These are phyloP conservation scores for Clitopilus hobsonii DNA, from an alignment of 768 basidiomycete species.

Conservation along the genomic window DNA sequence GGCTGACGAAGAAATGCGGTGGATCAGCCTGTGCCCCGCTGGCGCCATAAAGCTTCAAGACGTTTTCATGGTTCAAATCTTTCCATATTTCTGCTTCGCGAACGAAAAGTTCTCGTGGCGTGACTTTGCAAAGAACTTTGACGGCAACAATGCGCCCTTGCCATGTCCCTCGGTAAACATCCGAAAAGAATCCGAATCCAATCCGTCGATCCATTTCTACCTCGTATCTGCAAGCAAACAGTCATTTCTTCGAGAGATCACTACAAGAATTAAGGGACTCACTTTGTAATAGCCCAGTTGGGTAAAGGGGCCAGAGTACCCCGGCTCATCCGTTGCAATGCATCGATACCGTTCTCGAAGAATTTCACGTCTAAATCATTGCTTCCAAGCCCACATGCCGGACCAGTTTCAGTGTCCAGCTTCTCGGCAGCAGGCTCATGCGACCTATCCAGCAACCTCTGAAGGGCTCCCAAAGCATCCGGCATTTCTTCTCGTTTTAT, in stretches of 20 bases:
- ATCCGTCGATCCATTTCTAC: constrained; percentile 67
- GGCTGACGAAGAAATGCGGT: constrained; percentile 79
- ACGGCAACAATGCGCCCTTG: constrained; percentile 59
- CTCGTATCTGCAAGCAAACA: constrained; percentile 48
- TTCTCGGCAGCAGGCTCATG: constrained; percentile 1
- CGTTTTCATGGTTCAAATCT: constrained; percentile 59
- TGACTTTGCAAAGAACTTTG: constrained; percentile 63
- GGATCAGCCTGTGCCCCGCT: constrained; percentile 64
- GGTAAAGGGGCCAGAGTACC: constrained; percentile 42
- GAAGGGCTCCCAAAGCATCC: constrained; percentile 77
- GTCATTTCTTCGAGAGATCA: neutral
- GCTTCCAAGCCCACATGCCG: neutral
- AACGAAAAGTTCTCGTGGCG: constrained; percentile 61
- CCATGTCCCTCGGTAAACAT: constrained; percentile 79
- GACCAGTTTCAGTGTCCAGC: neutral
- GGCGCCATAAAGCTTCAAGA: constrained; percentile 74
- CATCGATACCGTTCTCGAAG: constrained; percentile 69
- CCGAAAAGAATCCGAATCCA: constrained; percentile 71
- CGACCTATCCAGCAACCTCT: constrained; percentile 47
- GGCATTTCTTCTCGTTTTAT: constrained; percentile 66
- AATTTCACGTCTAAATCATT: constrained; percentile 25
- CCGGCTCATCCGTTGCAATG: constrained; percentile 56
- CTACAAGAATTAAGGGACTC: constrained; percentile 8
- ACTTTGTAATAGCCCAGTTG: constrained; percentile 75
- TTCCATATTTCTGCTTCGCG: constrained; percentile 74